Conservation (phyloP, 2,329 filamentous ascomycete genomes). For the Claviceps digitariae region DNA sequence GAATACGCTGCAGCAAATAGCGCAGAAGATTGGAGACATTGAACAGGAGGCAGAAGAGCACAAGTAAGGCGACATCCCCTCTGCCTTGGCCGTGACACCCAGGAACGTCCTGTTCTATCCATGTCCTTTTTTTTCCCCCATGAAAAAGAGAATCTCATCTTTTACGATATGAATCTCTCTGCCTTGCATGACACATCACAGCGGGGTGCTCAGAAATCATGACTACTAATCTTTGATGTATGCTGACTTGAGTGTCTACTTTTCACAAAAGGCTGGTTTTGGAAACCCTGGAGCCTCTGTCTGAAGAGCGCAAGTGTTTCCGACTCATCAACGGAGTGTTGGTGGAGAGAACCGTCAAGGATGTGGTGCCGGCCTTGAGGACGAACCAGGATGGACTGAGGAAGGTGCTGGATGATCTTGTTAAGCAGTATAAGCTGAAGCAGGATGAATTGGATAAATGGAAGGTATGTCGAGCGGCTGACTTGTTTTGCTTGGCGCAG, state of each 20-base stretch:
- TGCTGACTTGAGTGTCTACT: neutral
- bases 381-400: slow-evolving; percentile 90
- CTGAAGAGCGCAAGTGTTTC: slow-evolving; percentile 86
- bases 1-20: slow-evolving; percentile 74
- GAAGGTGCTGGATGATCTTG: slow-evolving; percentile 84
- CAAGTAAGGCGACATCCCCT: slow-evolving; percentile 49
- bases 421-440: slow-evolving; percentile 93
- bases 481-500: neutral
- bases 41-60: slow-evolving; percentile 97
- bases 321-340: slow-evolving; percentile 96
- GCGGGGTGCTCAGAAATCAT: neutral
- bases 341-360: slow-evolving; percentile 84
- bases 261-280: slow-evolving; percentile 63
- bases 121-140: neutral
- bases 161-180: too few relatives aligned
- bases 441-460: slow-evolving; percentile 94
- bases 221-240: neutral
- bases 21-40: slow-evolving; percentile 92
- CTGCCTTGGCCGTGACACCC: neutral
- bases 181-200: neutral
- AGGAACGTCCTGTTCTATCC: neutral
- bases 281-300: slow-evolving; percentile 74
- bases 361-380: slow-evolving; percentile 79
- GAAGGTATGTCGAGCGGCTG: slow-evolving; percentile 59
- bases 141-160: too few relatives aligned